phyloP scores from a whole-genome alignment of 2,329 filamentous ascomycete genomes.

The Cytospora chrysosperma region DNA sequence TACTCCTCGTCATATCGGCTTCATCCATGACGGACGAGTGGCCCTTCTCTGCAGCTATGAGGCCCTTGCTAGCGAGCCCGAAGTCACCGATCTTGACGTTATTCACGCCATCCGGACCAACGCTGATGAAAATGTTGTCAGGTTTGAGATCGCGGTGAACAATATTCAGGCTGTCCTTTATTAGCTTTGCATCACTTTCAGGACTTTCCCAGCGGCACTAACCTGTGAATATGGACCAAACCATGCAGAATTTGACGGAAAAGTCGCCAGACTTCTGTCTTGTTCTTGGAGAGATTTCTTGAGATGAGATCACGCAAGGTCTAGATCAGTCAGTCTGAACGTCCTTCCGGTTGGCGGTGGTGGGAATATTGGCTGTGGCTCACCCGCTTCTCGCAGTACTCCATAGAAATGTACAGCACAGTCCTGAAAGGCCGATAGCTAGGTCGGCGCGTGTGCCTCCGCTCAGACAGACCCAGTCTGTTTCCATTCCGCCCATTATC shows the following conservation, averaged over 20 bases:
- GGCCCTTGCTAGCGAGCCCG: constrained; percentile 86
- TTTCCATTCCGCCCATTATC: background rate
- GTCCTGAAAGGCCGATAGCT: constrained; percentile 60
- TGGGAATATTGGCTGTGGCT: constrained; percentile 33
- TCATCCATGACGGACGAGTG: constrained; percentile 44
- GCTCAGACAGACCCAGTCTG: constrained; percentile 15
- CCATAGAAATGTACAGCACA: constrained; percentile 96
- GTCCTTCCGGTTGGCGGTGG: constrained; percentile 5
- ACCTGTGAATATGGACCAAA: constrained; percentile 75
- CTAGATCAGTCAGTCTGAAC: constrained; percentile 34
- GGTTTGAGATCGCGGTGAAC: constrained; percentile 96
- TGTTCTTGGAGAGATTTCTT: constrained; percentile 69
- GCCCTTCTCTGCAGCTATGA: constrained; percentile 63
- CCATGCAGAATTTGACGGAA: constrained; percentile 92
- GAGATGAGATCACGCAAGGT: constrained; percentile 87
- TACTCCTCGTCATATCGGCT: constrained; percentile 67
- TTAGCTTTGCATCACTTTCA: background rate
- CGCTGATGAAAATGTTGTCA: constrained; percentile 89
- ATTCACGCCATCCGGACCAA: constrained; percentile 68
- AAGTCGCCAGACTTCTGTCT: constrained; percentile 81
- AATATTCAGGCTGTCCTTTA: constrained; percentile 64
- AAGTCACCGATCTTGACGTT: constrained; percentile 98
- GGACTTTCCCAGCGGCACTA: background rate
- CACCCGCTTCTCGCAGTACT: constrained; percentile 90
- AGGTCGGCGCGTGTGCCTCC: constrained; percentile 30